Evolutionary conservation across 1,284 basidiomycete species (phyloP), one percentile per base, ranked within the genome.

Genomic region (Cronartium quercuum): DNA sequence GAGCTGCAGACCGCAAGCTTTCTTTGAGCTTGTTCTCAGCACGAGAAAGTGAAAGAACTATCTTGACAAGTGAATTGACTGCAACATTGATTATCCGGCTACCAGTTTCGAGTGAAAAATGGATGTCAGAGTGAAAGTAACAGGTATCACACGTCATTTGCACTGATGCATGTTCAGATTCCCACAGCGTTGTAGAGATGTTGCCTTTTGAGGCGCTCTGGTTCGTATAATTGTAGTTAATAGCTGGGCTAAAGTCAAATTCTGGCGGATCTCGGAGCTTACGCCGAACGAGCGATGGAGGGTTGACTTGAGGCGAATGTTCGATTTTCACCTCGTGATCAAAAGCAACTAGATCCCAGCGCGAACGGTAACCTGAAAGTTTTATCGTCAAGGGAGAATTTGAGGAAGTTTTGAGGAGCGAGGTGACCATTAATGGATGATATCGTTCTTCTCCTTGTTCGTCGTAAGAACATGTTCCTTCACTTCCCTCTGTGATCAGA

Each of bases 311-410:
- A 35, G 55, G 35, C n/a, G n/a, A n/a, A 66, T 67, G 21, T 40
- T 57, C 38, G 18, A 75, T 35, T 66, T 62, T 29, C 1, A 75
- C 65, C 34, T 75, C 24, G 35, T 67, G 64, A 18, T 66, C 51
- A 47, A 60, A 51, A 13, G 63, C 71, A 29, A 61, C 71, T 13
- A 75, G 34, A 34, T 75, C 65, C 71, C 71, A 75, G 47, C 71
- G 71, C 24, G 71, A 75, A n/a, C 64, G 64, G 61, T 60, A 75
- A 10, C 71, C 71, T 15, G 64, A 58, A 12, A 75, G 38, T 61
- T n/a, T 67, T 6, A 60, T 40, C 35, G 58, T 47, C 0, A 21
- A 37, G 38, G 61, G 24, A n/a, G 18, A 37, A 5, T 57, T n/a
- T 0, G 34, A 42, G n/a, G 12, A 3, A 15, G 6, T 37, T 35